Evolutionary conservation across 176 grass and related monocot genomes (phyloP).

Genomic region (Cocos nucifera): DNA sequence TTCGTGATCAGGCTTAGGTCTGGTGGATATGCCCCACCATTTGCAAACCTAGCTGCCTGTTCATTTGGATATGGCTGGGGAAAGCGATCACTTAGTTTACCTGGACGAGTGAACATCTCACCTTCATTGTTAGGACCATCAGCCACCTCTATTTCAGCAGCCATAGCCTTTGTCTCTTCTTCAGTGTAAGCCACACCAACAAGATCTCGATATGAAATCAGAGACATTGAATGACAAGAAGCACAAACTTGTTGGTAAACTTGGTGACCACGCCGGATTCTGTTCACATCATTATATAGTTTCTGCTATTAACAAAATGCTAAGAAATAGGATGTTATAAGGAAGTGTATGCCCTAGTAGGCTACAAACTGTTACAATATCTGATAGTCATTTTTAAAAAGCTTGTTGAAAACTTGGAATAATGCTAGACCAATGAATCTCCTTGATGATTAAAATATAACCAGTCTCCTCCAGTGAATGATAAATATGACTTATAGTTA

Average conservation of each 20-base stretch:
- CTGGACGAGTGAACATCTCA: slow-evolving; percentile 78
- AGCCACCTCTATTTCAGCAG: slow-evolving; percentile 93
- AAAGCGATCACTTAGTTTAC: slow-evolving; percentile 90
- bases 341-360: too few species aligned
- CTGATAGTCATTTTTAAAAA: too few species aligned
- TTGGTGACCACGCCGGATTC: slow-evolving; percentile 91
- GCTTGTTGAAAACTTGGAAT: too few species aligned
- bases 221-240: slow-evolving; percentile 94
- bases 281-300: slow-evolving; percentile 23
- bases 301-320: neutral
- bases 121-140: slow-evolving; percentile 97
- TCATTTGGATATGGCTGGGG: slow-evolving; percentile 90
- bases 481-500: too few species aligned
- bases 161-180: slow-evolving; percentile 95
- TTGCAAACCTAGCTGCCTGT: slow-evolving; percentile 92
- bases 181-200: slow-evolving; percentile 96
- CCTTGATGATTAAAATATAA: too few species aligned
- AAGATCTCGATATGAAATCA: slow-evolving; percentile 90
- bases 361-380: too few species aligned
- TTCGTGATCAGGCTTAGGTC: slow-evolving; percentile 96
- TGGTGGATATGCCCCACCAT: slow-evolving; percentile 93
- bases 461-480: too few species aligned
- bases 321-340: too few species aligned
- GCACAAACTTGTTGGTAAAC: slow-evolving; percentile 97
- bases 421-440: too few species aligned